Evolutionary conservation across 1,284 basidiomycete genomes (phyloP).

Genomic region (Neonothopanus nambi): DNA sequence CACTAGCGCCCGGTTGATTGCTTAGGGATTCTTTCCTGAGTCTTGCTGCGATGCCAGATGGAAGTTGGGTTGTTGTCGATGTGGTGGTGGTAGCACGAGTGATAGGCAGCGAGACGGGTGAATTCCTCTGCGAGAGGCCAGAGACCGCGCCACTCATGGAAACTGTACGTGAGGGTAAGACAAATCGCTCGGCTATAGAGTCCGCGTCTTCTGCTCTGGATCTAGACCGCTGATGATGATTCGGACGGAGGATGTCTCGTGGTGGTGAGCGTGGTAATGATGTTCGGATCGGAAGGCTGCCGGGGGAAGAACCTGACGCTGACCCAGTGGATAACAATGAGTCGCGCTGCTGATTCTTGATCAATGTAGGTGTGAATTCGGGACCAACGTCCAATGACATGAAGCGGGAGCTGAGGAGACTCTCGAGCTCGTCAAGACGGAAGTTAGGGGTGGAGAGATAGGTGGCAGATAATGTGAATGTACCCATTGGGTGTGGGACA

Average conservation of each 20-base stretch:
- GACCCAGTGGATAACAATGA: slow-evolving; percentile 32
- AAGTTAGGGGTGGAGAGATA: slow-evolving; percentile 70
- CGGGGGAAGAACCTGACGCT: slow-evolving; percentile 25
- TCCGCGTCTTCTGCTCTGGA: slow-evolving; percentile 2
- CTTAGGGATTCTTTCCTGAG: slow-evolving; percentile 10
- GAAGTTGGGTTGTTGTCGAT: slow-evolving; percentile 9
- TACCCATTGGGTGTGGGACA: slow-evolving; percentile 68
- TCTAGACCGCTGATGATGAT: not conserved
- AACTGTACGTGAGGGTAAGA: slow-evolving; percentile 41
- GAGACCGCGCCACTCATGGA: not conserved
- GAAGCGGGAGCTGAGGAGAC: slow-evolving; percentile 70
- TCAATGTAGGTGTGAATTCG: slow-evolving; percentile 52
- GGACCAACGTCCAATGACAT: slow-evolving; percentile 54
- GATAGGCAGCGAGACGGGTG: slow-evolving; percentile 28
- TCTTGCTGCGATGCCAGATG: slow-evolving; percentile 1
- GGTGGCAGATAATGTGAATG: slow-evolving; percentile 56
- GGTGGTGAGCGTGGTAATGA: slow-evolving; percentile 45
- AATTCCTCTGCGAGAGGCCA: too few relatives aligned
- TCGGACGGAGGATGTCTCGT: slow-evolving; percentile 13
- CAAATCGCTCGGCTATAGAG: slow-evolving; percentile 55
- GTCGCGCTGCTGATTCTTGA: slow-evolving; percentile 52
- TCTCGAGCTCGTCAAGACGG: slow-evolving; percentile 72
- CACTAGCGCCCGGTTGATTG: not conserved
- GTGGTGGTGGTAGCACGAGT: slow-evolving; percentile 30
- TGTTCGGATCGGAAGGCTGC: slow-evolving; percentile 42